phyloP scores from a whole-genome alignment of 768 basidiomycete species.

The Zangia roseola region DNA sequence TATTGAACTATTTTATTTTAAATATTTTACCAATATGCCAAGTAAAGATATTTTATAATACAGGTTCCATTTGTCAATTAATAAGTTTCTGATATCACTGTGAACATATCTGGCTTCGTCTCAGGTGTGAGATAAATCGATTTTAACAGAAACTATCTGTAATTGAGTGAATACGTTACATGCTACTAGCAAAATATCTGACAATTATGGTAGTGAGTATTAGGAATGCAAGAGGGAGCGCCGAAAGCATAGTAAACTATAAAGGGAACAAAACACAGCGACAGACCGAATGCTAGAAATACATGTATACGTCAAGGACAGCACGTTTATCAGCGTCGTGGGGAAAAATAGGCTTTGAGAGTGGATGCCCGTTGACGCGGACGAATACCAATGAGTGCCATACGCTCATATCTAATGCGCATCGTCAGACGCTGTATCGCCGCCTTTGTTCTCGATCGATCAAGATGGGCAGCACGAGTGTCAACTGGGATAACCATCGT shows the following conservation, averaged over 20 bases:
- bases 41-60: too few relatives aligned
- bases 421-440: conserved; percentile 62
- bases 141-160: conserved; percentile 12
- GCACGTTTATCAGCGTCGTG: conserved; percentile 11
- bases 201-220: conserved; percentile 3
- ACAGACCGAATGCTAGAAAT: not conserved
- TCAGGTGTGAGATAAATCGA: too few relatives aligned
- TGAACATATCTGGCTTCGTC: too few relatives aligned
- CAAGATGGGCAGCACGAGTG: conserved; percentile 70
- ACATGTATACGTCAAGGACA: not conserved
- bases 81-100: too few relatives aligned
- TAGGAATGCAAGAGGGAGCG: not conserved
- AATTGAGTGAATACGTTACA: conserved; percentile 27
- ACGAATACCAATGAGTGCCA: conserved; percentile 28
- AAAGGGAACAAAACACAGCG: not conserved
- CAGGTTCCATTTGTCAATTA: too few relatives aligned
- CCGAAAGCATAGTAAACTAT: not conserved
- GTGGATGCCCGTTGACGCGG: conserved; percentile 23
- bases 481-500: conserved; percentile 46
- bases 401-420: conserved; percentile 62
- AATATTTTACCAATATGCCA: too few relatives aligned
- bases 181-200: not conserved
- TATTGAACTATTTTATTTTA: too few relatives aligned
- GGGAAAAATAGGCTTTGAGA: conserved; percentile 30
- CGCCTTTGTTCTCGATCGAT: conserved; percentile 73